phyloP scores from a whole-genome alignment of 192 early-diverging fungal genomes.

The Backusella liffmaniae region DNA sequence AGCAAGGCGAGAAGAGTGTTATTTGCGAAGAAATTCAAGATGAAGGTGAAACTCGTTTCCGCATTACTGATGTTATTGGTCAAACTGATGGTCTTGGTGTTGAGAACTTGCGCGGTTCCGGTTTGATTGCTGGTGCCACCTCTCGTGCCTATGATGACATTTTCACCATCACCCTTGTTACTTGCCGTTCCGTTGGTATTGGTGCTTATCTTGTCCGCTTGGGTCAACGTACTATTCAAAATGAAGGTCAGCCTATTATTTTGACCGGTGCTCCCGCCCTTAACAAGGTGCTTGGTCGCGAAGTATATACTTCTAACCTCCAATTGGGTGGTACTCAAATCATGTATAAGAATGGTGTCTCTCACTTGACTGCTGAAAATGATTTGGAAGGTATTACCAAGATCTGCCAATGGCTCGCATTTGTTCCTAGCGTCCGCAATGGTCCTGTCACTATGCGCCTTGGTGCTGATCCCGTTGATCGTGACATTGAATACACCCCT shows the following conservation, averaged over 20 bases:
- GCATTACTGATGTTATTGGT: conserved; percentile 88
- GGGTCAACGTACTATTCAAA: conserved; percentile 96
- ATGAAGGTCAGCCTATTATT: conserved; percentile 98
- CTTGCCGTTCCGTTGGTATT: conserved; percentile 98
- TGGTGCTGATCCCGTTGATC: conserved; percentile 75
- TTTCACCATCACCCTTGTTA: conserved; percentile 95
- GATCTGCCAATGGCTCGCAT: conserved; percentile 93
- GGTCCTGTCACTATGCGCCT: conserved; percentile 65
- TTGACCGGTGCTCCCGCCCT: conserved; percentile 95
- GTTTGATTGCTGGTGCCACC: conserved; percentile 97
- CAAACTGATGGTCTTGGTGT: conserved; percentile 87
- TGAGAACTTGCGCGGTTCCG: conserved; percentile 95
- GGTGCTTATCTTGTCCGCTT: conserved; percentile 98
- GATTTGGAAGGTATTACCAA: conserved; percentile 91
- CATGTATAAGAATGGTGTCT: conserved; percentile 99
- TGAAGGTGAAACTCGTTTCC: conserved; percentile 75
- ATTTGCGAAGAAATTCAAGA: conserved; percentile 70
- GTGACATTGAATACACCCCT: conserved; percentile 80
- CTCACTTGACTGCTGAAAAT: conserved; percentile 94
- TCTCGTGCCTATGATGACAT: conserved; percentile 96
- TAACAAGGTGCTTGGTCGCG: conserved; percentile 97
- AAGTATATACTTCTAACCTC: conserved; percentile 97
- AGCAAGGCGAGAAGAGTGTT: conserved; percentile 67
- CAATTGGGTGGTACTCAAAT: conserved; percentile 99
- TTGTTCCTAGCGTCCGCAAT: conserved; percentile 74